These are phyloP conservation scores for Trichoderma endophyticum DNA, from an alignment of 2,329 filamentous ascomycete species.

Conservation along the genomic window DNA sequence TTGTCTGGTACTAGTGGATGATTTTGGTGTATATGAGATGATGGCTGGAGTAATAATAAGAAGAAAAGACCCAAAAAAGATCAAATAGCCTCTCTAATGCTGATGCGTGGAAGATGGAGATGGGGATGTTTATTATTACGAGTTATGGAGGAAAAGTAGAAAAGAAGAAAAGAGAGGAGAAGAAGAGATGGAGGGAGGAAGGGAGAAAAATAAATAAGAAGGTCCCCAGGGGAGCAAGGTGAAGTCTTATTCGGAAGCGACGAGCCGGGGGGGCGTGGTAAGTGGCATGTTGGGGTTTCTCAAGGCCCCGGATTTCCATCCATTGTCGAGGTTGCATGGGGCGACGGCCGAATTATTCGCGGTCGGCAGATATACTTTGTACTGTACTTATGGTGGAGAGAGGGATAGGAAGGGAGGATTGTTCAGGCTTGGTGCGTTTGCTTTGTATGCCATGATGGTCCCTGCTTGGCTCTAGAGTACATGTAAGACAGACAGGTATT, in stretches of 20 bases:
- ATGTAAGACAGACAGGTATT: not conserved
- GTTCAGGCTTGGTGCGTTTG: not conserved
- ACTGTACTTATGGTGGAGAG: not conserved
- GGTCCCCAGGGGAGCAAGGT: not conserved
- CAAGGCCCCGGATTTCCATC: slow-evolving; percentile 1
- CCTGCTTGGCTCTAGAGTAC: not conserved
- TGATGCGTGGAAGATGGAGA: not conserved
- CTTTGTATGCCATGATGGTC: not conserved
- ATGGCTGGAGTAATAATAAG: not conserved
- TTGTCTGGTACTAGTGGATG: slow-evolving; percentile 22
- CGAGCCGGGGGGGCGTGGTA: slow-evolving; percentile 12
- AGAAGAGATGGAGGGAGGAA: not conserved
- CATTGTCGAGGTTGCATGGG: slow-evolving; percentile 4
- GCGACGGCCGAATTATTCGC: not conserved
- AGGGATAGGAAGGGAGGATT: not conserved
- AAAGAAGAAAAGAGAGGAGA: not conserved
- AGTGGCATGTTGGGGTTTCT: slow-evolving; percentile 14
- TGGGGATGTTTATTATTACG: not conserved
- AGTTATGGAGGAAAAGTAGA: not conserved
- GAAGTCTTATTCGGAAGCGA: slow-evolving; percentile 17
- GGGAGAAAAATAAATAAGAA: slow-evolving; percentile 9
- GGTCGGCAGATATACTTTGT: not conserved
- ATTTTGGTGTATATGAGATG: not conserved
- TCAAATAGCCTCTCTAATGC: not conserved
- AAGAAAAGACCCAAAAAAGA: not conserved